phyloP scores from a whole-genome alignment of 2,329 filamentous ascomycete genomes.

The Taxawa tesnikishii region DNA sequence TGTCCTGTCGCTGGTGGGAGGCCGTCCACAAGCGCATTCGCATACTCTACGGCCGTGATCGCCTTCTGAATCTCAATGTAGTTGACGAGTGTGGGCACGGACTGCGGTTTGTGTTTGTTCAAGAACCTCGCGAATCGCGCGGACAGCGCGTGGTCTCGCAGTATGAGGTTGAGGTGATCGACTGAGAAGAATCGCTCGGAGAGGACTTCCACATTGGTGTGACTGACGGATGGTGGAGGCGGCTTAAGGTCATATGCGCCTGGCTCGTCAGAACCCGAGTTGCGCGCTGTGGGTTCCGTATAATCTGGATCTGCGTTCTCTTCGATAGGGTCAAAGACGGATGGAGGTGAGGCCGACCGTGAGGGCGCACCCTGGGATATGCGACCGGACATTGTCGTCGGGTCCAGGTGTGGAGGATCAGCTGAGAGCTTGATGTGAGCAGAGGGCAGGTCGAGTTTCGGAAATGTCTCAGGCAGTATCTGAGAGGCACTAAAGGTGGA shows the following conservation, averaged over 20 bases:
- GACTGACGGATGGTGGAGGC: slow-evolving; percentile 20
- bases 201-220: slow-evolving; percentile 22
- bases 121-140: slow-evolving; percentile 26
- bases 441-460: slow-evolving; percentile 1
- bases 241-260: slow-evolving; percentile 27
- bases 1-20: slow-evolving; percentile 15
- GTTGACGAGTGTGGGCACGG: slow-evolving; percentile 20
- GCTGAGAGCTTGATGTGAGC: not conserved
- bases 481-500: slow-evolving; percentile 7
- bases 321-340: slow-evolving; percentile 13
- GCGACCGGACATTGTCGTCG: slow-evolving; percentile 5
- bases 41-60: slow-evolving; percentile 29
- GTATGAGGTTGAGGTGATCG: slow-evolving; percentile 29
- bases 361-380: slow-evolving; percentile 1
- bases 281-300: slow-evolving; percentile 13
- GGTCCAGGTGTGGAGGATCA: slow-evolving; percentile 4
- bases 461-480: slow-evolving; percentile 2
- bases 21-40: slow-evolving; percentile 27
- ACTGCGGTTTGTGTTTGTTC: slow-evolving; percentile 23
- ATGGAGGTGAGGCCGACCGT: slow-evolving; percentile 10
- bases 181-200: slow-evolving; percentile 27
- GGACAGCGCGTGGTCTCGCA: slow-evolving; percentile 23
- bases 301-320: slow-evolving; percentile 3
- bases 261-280: slow-evolving; percentile 11
- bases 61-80: slow-evolving; percentile 30